Evolutionary conservation across 2,329 filamentous ascomycete genomes (phyloP).

Genomic region (Alternaria sp.): DNA sequence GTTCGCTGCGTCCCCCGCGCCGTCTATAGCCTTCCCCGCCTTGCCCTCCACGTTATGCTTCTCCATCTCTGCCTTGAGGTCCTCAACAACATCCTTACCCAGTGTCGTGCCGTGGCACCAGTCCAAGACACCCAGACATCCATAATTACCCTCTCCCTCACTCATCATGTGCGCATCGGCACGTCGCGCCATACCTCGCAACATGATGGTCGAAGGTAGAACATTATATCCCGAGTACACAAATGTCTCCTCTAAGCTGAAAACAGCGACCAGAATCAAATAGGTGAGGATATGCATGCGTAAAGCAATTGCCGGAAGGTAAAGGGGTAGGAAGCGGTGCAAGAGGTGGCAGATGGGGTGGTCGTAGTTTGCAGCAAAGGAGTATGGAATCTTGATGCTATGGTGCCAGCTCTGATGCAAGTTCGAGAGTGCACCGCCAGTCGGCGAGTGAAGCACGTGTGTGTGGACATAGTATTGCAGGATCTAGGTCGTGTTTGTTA

Average conservation of each 20-base stretch:
- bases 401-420: conserved; percentile 68
- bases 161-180: conserved; percentile 68
- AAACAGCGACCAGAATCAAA: conserved; percentile 69
- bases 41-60: conserved; percentile 62
- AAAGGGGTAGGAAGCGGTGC: conserved; percentile 70
- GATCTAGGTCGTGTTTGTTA: conserved; percentile 51
- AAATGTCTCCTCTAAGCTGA: conserved; percentile 72
- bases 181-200: conserved; percentile 65
- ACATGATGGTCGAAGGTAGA: conserved; percentile 66
- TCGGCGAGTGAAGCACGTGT: conserved; percentile 68
- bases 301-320: conserved; percentile 70
- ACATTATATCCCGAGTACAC: conserved; percentile 73
- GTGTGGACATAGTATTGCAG: conserved; percentile 80
- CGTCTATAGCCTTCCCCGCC: conserved; percentile 48
- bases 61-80: conserved; percentile 64
- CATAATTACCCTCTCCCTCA: conserved; percentile 67
- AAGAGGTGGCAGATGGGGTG: conserved; percentile 73
- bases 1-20: conserved; percentile 42
- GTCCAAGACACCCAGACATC: conserved; percentile 66
- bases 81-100: conserved; percentile 66
- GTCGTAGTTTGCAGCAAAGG: conserved; percentile 72
- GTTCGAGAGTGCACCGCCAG: conserved; percentile 37
- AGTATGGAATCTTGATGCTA: conserved; percentile 65
- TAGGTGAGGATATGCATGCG: conserved; percentile 78
- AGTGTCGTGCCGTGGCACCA: conserved; percentile 50